Evolutionary conservation across 148 eudicot species (phyloP).

Genomic region (Agrostemma githago): DNA sequence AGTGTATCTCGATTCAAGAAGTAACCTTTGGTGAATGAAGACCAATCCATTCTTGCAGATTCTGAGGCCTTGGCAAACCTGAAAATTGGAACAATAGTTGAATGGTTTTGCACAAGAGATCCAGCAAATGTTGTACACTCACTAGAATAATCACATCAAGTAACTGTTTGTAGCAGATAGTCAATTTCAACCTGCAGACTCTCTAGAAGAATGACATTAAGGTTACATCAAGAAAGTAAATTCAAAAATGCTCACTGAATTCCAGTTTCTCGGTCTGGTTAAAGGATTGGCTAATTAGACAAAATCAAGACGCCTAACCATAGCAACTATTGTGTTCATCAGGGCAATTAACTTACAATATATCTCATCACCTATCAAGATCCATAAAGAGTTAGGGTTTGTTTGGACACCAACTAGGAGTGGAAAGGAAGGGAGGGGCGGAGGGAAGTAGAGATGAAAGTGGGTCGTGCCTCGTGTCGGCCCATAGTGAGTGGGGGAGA

Average conservation of each 20-base stretch:
- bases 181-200: not conserved
- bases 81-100: not conserved
- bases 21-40: constrained; percentile 96
- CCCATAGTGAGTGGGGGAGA: too few relatives aligned
- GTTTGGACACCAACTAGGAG: too few relatives aligned
- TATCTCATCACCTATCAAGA: not conserved
- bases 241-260: too few relatives aligned
- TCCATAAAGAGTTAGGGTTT: not conserved
- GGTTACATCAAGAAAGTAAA: too few relatives aligned
- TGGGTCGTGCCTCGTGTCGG: too few relatives aligned
- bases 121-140: not conserved
- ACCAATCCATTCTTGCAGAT: constrained; percentile 93
- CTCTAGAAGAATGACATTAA: too few relatives aligned
- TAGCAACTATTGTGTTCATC: not conserved
- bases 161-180: not conserved
- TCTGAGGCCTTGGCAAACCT: constrained; percentile 95
- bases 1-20: constrained; percentile 76
- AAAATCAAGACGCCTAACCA: not conserved
- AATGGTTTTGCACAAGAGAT: not conserved
- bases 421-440: too few relatives aligned
- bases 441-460: too few relatives aligned
- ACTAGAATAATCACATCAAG: not conserved
- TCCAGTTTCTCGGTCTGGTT: too few relatives aligned
- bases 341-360: not conserved
- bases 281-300: too few relatives aligned